Conservation (phyloP, 2,329 filamentous ascomycete species). For the Colletotrichum tamarilloi region DNA sequence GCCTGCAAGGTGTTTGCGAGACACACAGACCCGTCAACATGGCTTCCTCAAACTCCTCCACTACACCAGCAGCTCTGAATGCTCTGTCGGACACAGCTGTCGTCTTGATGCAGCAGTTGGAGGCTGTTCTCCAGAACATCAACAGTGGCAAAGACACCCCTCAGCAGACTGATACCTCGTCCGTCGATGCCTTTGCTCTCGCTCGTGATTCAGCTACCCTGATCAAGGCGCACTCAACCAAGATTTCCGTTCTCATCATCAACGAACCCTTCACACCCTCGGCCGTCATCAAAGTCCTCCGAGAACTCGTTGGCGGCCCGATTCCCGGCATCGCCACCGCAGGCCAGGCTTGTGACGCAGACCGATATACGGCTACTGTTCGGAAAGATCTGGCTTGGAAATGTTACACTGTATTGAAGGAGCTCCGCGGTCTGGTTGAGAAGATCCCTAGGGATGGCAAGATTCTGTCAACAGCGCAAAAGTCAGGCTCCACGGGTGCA, state of each 20-base stretch:
- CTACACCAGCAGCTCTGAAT: slow-evolving; percentile 51
- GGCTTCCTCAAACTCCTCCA: slow-evolving; percentile 31
- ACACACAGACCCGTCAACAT: background rate
- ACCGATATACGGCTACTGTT: slow-evolving; percentile 71
- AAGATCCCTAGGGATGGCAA: slow-evolving; percentile 71
- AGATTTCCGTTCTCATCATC: slow-evolving; percentile 86
- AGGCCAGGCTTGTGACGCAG: slow-evolving; percentile 71
- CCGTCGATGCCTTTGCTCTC: slow-evolving; percentile 72
- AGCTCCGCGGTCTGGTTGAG: slow-evolving; percentile 69
- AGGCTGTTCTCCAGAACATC: slow-evolving; percentile 53
- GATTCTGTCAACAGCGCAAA: slow-evolving; percentile 57
- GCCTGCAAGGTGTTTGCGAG: background rate
- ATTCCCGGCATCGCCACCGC: slow-evolving; percentile 80
- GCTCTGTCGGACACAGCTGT: slow-evolving; percentile 50
- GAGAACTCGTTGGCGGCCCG: slow-evolving; percentile 77
- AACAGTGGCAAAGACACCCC: slow-evolving; percentile 43
- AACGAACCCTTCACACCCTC: slow-evolving; percentile 88
- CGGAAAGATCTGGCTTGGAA: slow-evolving; percentile 72
- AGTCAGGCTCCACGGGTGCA: slow-evolving; percentile 51
- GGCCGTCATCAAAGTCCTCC: slow-evolving; percentile 77
- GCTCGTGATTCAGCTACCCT: slow-evolving; percentile 78
- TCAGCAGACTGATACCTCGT: slow-evolving; percentile 34
- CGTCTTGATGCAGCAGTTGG: slow-evolving; percentile 54
- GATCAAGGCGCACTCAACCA: slow-evolving; percentile 85
- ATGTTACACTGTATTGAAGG: slow-evolving; percentile 69